Conservation (phyloP, 371 early-diverging fungal species). For the Mortierella sp. region DNA sequence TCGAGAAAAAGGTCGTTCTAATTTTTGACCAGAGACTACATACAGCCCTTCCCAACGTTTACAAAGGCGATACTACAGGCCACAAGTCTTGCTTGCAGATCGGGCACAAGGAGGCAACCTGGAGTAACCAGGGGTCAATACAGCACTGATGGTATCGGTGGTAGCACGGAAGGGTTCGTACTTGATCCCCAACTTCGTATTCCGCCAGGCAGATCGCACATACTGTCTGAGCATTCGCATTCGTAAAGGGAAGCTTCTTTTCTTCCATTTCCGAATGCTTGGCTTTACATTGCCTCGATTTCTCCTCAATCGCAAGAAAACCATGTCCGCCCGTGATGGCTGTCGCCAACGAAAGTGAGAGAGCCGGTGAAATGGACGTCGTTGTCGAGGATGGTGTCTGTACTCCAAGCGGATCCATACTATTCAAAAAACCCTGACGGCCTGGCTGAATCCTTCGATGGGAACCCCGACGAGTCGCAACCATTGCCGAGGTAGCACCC, state of each 20-base stretch:
- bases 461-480: conserved; percentile 17
- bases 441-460: conserved; percentile 14
- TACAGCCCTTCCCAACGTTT: too few relatives aligned
- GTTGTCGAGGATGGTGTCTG: neutral
- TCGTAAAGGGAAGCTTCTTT: conserved; percentile 37
- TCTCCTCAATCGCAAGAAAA: neutral
- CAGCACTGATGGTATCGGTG: conserved; percentile 86
- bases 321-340: neutral
- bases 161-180: conserved; percentile 75
- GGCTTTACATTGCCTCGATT: neutral
- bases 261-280: conserved; percentile 7
- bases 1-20: too few relatives aligned
- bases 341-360: too few relatives aligned
- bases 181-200: conserved; percentile 71
- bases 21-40: too few relatives aligned
- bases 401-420: neutral
- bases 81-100: conserved; percentile 44
- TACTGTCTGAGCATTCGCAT: conserved; percentile 47
- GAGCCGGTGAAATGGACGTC: too few relatives aligned
- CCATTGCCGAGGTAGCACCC: conserved; percentile 18
- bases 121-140: conserved; percentile 77
- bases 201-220: conserved; percentile 72
- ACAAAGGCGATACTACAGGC: conserved; percentile 15
- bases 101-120: conserved; percentile 38
- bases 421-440: conserved; percentile 17